Evolutionary conservation across 2,329 filamentous ascomycete species (phyloP), one percentile per base, ranked within the genome.

Genomic region (Sordariomycetes sp.): DNA sequence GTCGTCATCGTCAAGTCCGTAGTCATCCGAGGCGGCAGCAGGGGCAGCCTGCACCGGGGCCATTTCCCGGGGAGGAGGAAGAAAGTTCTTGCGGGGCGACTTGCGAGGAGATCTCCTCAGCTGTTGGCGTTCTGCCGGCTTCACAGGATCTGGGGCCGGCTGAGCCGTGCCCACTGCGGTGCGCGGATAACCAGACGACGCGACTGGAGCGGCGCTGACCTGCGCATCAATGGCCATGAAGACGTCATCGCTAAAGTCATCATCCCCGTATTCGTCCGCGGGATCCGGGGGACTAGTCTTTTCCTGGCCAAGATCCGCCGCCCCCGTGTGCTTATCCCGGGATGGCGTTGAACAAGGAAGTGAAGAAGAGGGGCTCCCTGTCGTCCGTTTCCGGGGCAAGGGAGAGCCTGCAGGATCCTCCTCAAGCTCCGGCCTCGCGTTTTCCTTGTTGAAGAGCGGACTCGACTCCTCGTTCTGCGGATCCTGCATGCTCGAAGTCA

Each of bases 1-100:
- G 59, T 88, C 85, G 55, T 82, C 64, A 61, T 89, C 85, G 53
- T 79, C 85, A 70, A 88, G 87, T 52, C 87, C 85, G 56, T 87
- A 81, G 51, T 75, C 71, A 22, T 53, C 51, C 46, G 11, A n/a
- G 20, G 46, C n/a, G 20, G n/a, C 6, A 8, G 14, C 59, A 65
- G 28, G 25, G 25, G 14, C 59, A 65, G 61, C 58, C 64, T 64
- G 46, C 12, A n/a, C 46, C 22, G 46, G 46, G 8, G 20, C 7
- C 22, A 24, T 50, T 6, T 2, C 20, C 22, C 22, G 5, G 20
- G 4, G 46, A 24, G 7, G 58, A 24, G 18, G 46, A 28, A 53
- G 61, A 57, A 24, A 35, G 28, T 34, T 51, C 57, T 20, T 59
- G 57, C 11, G 58, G 40, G 57, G 57, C 16, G 43, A 55, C 43